Conservation (phyloP, 1,284 basidiomycete species). For the Chondrostereum purpureum region DNA sequence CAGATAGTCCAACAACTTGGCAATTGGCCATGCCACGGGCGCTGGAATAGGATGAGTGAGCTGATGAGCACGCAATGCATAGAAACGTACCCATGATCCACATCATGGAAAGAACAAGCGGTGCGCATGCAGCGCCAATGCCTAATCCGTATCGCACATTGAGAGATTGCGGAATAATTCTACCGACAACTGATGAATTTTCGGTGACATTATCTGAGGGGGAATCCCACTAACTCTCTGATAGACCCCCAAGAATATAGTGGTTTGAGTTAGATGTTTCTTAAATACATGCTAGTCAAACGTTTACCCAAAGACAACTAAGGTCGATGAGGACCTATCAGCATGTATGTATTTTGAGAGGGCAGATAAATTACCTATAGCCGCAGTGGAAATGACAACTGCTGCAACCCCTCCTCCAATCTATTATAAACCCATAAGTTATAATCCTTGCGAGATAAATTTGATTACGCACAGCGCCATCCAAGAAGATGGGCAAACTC, state of each 20-base stretch:
- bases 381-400: constrained; percentile 50
- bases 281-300: not conserved
- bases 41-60: constrained; percentile 31
- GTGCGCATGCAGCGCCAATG: constrained; percentile 83
- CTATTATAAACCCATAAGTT: constrained; percentile 1
- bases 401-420: constrained; percentile 14
- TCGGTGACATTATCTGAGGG: too few species aligned
- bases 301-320: constrained; percentile 73
- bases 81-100: constrained; percentile 56
- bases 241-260: too few species aligned
- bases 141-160: constrained; percentile 89
- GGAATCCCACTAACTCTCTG: too few species aligned
- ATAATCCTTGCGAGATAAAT: not conserved
- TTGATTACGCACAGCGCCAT: constrained; percentile 10
- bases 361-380: constrained; percentile 51
- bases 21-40: constrained; percentile 83
- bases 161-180: constrained; percentile 82
- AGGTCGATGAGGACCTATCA: too few species aligned
- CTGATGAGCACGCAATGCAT: constrained; percentile 1
- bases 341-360: not conserved
- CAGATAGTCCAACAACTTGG: constrained; percentile 75
- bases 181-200: too few species aligned
- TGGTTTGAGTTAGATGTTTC: not conserved
- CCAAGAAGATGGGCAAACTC: constrained; percentile 13
- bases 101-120: constrained; percentile 77